Base-by-base conservation (phyloP, 225 moss, liverwort and hornwort species). In the Marchantia polymorpha region DNA sequence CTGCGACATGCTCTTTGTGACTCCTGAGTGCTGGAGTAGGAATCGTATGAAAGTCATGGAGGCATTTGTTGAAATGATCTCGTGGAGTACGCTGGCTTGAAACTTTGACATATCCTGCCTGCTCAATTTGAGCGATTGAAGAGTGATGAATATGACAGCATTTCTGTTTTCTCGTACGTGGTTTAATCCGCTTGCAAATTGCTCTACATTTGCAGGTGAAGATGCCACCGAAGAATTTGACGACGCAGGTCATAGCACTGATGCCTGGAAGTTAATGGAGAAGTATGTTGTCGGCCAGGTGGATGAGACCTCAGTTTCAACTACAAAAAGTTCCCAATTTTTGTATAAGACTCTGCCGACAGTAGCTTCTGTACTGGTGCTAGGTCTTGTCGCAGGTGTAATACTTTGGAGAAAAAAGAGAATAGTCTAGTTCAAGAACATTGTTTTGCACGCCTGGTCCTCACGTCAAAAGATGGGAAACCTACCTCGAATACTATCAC, bases 221-320 rank as follows among this genome's bases (percentile, higher is more conserved):
- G 93, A 93, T 84, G 92, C 92, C 17, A 88, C 90, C 0, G 89
- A 73, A 16, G 92, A 93, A 8, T 93, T 93, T 76, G 88, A 90
- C 0, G 91, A 93, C 56, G 85, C 88, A 1, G 93, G 91, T 10
- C 93, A 93, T 85, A 91, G 91, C 46, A 77, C 78, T 15, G 70
- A 74, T 56, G 91, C 91, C 61, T 83, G 82, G 16, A 78, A 73
- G 58, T 84, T 90, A 73, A 88, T 91, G 90, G 78, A 88, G 9
- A 83, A 85, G 17, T 93, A 88, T 75, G 85, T 83, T 71, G 78
- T 91, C 20, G 91, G 93, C 20, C 88, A 91, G 50, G 63, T 80
- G 46, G 64, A 73, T 10, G 26, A 29, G 73, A 8, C 72, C 39
- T 48, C 80, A 25, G 47, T 29, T 16, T 23, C 73, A 14, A 67